Evolutionary conservation across 805 yeast species (phyloP).

Genomic region (Metschnikowia chrysomelidarum): DNA sequence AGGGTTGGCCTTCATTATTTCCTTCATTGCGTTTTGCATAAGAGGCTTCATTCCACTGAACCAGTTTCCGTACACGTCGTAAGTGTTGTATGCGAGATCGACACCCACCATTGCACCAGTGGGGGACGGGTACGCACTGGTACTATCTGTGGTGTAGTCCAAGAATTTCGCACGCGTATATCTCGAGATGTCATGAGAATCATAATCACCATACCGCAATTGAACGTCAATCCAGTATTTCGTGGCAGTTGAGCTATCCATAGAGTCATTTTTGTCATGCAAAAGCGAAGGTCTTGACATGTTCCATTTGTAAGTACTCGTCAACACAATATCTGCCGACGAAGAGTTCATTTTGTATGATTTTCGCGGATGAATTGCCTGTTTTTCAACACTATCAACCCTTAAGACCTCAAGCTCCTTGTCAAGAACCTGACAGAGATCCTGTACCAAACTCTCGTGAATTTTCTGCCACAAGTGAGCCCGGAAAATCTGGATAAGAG

Average conservation of each 20-base stretch:
- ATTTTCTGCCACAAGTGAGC: conserved; percentile 99
- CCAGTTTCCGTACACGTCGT: conserved; percentile 97
- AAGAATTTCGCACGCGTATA: conserved; percentile 90
- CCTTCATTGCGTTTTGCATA: conserved; percentile 87
- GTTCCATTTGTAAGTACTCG: conserved; percentile 77
- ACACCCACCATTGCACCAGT: conserved; percentile 89
- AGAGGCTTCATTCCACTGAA: conserved; percentile 90
- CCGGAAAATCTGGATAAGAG: conserved; percentile 91
- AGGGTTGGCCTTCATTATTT: conserved; percentile 93
- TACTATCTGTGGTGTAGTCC: conserved; percentile 87
- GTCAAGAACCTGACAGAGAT: conserved; percentile 88
- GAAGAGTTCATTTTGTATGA: conserved; percentile 97
- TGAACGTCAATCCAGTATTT: conserved; percentile 96
- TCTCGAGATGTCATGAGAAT: conserved; percentile 93
- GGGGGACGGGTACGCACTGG: conserved; percentile 85
- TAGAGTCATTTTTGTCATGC: conserved; percentile 64
- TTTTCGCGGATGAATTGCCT: conserved; percentile 93
- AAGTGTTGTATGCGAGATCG: conserved; percentile 93
- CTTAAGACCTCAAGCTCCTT: conserved; percentile 79
- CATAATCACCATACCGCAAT: conserved; percentile 93
- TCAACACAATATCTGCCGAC: conserved; percentile 82
- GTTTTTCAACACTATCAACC: conserved; percentile 83
- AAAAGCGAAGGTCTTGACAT: conserved; percentile 79
- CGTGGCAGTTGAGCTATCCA: conserved; percentile 55
- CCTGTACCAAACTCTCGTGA: conserved; percentile 93